Conservation (phyloP, 257 asterid genomes). For the Salvia miltiorrhiza region DNA sequence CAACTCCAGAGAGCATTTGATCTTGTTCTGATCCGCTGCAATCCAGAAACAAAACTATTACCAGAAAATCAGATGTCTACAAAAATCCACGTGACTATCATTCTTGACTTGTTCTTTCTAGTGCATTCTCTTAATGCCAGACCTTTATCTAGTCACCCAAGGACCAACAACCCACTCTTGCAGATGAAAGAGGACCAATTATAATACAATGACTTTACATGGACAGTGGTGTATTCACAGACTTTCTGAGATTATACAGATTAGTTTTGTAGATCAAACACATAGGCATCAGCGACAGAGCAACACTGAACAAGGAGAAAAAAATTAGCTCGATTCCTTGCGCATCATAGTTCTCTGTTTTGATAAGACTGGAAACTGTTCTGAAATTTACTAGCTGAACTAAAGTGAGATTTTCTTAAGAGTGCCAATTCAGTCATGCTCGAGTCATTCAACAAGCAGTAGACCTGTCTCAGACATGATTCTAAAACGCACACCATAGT, state of each 20-base stretch:
- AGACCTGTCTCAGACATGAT: not conserved
- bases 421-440: not conserved
- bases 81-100: not conserved
- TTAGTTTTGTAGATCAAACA: not conserved
- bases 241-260: not conserved
- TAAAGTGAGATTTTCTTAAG: not conserved
- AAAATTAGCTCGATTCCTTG: not conserved
- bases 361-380: not conserved
- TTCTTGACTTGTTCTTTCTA: not conserved
- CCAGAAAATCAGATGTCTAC: slow-evolving; percentile 8
- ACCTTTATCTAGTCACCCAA: not conserved
- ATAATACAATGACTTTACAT: not conserved
- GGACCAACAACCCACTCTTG: not conserved
- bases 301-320: not conserved
- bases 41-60: slow-evolving; percentile 19
- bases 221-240: not conserved
- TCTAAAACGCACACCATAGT: not conserved
- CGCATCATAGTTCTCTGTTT: not conserved
- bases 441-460: not conserved
- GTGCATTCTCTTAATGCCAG: not conserved
- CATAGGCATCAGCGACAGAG: not conserved
- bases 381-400: not conserved
- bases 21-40: slow-evolving; percentile 72
- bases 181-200: not conserved
- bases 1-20: slow-evolving; percentile 71